These are phyloP conservation scores for Hyparrhenia diplandra DNA, from an alignment of 176 grass and related monocot genomes.

Conservation along the genomic window DNA sequence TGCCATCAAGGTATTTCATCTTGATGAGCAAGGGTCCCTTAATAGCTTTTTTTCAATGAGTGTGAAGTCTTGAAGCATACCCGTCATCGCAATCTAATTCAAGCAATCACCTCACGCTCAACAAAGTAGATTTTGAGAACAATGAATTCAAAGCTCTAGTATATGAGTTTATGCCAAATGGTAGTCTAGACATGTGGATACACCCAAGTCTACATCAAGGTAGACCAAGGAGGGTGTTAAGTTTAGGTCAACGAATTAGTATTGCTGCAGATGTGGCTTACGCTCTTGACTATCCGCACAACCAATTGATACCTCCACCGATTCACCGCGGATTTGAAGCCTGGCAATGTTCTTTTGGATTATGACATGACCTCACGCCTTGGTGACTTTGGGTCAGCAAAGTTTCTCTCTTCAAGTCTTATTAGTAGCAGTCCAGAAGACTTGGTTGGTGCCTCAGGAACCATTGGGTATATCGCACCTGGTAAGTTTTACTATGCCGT, in stretches of 20 bases:
- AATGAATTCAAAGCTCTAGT: conserved; percentile 36
- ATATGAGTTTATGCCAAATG: conserved; percentile 45
- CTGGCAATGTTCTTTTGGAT: conserved; percentile 33
- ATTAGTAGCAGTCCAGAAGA: not conserved
- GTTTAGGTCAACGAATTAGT: conserved; percentile 24
- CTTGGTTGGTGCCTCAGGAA: not conserved
- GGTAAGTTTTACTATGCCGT: not conserved
- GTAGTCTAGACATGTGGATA: conserved; percentile 37
- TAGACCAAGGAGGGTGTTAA: conserved; percentile 9
- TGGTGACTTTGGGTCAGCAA: conserved; percentile 34
- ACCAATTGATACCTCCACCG: conserved; percentile 30
- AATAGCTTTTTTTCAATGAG: not conserved
- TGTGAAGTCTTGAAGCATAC: conserved; percentile 18
- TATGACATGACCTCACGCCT: conserved; percentile 36
- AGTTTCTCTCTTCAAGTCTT: conserved; percentile 17
- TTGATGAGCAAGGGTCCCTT: not conserved
- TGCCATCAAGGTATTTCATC: conserved; percentile 38
- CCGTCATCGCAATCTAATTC: conserved; percentile 30
- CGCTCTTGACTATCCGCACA: conserved; percentile 37
- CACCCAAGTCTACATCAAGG: not conserved
- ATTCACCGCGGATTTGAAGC: conserved; percentile 38
- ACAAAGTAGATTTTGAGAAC: conserved; percentile 20
- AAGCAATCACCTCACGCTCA: conserved; percentile 35
- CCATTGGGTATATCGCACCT: conserved; percentile 39
- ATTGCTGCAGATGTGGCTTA: conserved; percentile 17